Conservation (phyloP, 1,139 yeast species). For the Taphrina flavorubra region DNA sequence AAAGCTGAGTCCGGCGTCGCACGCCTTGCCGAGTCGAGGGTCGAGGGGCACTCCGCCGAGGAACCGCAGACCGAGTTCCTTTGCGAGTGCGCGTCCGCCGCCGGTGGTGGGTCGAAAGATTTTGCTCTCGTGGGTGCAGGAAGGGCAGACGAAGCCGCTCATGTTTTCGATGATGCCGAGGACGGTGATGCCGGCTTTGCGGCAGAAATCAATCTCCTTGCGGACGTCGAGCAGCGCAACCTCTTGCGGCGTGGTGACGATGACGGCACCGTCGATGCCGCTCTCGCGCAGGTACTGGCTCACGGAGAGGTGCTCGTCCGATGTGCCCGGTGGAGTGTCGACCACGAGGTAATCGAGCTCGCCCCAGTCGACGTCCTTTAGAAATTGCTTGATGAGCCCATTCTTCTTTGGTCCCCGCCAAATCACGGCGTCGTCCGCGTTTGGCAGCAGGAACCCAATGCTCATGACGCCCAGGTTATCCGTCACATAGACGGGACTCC, state of each 20-base stretch:
- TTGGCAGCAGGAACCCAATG: conserved; percentile 93
- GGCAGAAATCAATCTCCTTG: conserved; percentile 93
- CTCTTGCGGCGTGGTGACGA: conserved; percentile 97
- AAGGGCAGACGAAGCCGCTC: conserved; percentile 98
- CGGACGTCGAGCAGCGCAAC: conserved; percentile 93
- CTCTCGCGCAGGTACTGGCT: conserved; percentile 85
- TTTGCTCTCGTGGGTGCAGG: conserved; percentile 85
- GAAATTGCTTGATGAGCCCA: conserved; percentile 88
- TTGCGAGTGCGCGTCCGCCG: conserved; percentile 84
- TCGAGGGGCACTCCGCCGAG: conserved; percentile 94
- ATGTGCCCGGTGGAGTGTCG: conserved; percentile 98
- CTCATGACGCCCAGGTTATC: conserved; percentile 96
- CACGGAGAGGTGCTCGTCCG: conserved; percentile 93
- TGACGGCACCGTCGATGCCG: conserved; percentile 93
- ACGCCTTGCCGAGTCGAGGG: conserved; percentile 87
- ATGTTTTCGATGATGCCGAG: conserved; percentile 94
- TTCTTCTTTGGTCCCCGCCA: conserved; percentile 98
- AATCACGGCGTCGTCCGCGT: conserved; percentile 88
- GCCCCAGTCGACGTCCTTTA: conserved; percentile 97
- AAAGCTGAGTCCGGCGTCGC: conserved; percentile 89
- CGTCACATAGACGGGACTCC: conserved; percentile 96
- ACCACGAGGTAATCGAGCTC: conserved; percentile 84
- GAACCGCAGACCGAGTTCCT: conserved; percentile 75
- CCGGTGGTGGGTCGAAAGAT: conserved; percentile 95
- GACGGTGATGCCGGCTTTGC: conserved; percentile 82